A percentile compares a stretch with the other conserved stretches of the same genome.
phyloP scores from a whole-genome alignment of 2,329 filamentous ascomycete genomes.

The Ophiostoma montium region DNA sequence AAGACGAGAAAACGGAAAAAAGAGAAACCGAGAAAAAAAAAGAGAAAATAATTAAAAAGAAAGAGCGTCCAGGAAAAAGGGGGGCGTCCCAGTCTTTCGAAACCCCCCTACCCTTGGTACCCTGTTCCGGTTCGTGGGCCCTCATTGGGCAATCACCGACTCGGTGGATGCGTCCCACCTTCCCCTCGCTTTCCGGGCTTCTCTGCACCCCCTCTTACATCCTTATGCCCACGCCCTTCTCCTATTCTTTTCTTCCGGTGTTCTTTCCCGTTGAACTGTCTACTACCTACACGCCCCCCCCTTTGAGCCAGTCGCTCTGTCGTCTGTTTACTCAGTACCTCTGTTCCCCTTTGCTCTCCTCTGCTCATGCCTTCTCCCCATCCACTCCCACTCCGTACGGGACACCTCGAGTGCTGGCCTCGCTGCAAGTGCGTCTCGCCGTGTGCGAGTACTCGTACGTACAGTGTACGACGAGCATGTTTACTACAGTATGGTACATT shows the following conservation, averaged over 20 bases:
- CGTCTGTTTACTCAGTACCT: not conserved
- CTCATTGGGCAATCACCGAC: slow-evolving; percentile 36
- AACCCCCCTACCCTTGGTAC: slow-evolving; percentile 11
- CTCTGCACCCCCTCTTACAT: not conserved
- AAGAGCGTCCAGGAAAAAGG: not conserved
- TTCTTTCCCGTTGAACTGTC: not conserved
- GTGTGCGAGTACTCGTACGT: not conserved
- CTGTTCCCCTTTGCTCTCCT: not conserved
- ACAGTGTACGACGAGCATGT: not conserved
- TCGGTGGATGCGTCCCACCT: slow-evolving; percentile 21
- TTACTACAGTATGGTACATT: not conserved
- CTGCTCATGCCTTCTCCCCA: too few relatives aligned
- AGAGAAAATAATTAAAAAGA: not conserved
- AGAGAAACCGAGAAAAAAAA: not conserved
- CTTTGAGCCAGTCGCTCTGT: not conserved
- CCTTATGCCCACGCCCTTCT: not conserved
- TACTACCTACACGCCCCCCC: not conserved
- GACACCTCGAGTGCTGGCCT: not conserved
- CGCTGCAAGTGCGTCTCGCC: slow-evolving; percentile 8
- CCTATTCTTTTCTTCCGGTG: not conserved
- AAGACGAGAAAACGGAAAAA: not conserved
- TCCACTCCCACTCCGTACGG: too few relatives aligned
- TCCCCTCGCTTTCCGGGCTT: not conserved
- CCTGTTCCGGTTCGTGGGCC: slow-evolving; percentile 30
- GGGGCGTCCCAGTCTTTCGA: slow-evolving; percentile 11